phyloP scores from a whole-genome alignment of 169 alveolate genomes.

The Plasmodium cynomolgi region DNA sequence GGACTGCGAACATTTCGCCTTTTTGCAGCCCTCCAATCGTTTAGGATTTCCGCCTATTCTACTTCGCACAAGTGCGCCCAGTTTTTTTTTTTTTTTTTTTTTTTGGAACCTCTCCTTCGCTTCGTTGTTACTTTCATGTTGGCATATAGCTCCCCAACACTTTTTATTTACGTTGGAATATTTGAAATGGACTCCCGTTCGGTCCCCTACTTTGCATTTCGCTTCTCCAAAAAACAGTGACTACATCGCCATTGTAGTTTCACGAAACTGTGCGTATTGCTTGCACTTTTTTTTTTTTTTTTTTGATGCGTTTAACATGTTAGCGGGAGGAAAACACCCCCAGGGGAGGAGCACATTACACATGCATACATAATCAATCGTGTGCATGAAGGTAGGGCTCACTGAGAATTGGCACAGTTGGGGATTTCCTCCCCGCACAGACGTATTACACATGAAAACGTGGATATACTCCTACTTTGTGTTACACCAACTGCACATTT shows the following conservation, averaged over 20 bases:
- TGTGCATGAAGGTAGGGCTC: background rate
- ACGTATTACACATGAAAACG: background rate
- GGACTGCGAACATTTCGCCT: background rate
- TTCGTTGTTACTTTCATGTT: background rate
- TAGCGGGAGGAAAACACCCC: background rate
- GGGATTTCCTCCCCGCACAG: background rate
- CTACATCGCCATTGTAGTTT: background rate
- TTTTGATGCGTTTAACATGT: background rate
- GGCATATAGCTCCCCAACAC: background rate
- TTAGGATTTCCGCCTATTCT: conserved; percentile 68
- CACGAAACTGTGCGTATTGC: background rate
- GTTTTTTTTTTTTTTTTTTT: background rate
- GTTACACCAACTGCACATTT: background rate
- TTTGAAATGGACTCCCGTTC: background rate
- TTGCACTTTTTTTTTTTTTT: no score
- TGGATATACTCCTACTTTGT: background rate
- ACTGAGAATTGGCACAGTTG: background rate
- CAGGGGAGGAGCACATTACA: background rate
- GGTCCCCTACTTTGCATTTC: background rate
- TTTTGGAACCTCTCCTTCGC: background rate
- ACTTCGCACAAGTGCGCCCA: conserved; percentile 43
- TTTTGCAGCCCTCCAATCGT: background rate
- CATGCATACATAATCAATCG: background rate
- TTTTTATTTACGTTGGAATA: background rate
- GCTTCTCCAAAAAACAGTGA: background rate